These are phyloP conservation scores for Elaeis oleifera DNA, from an alignment of 202 grass and related monocot species.

Conservation along the genomic window DNA sequence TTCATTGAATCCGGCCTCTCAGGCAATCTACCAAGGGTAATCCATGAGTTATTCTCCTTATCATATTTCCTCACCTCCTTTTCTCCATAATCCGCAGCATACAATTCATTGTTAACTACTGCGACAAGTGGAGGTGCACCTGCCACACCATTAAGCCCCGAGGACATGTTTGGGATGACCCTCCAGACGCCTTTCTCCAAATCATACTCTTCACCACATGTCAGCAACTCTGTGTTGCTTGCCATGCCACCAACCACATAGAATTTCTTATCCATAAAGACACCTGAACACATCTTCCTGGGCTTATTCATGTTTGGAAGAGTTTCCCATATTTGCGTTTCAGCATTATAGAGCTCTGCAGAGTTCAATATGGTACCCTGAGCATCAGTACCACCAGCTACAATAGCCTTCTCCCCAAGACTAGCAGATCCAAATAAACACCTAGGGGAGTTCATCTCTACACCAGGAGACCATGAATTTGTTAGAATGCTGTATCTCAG, in stretches of 20 bases:
- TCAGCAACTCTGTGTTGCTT: slow-evolving; percentile 60
- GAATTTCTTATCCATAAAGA: slow-evolving; percentile 85
- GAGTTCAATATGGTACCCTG: slow-evolving; percentile 51
- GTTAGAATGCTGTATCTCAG: slow-evolving; percentile 85
- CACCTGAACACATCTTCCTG: slow-evolving; percentile 80
- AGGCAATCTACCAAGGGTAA: slow-evolving; percentile 66
- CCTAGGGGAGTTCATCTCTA: slow-evolving; percentile 76
- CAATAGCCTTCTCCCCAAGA: slow-evolving; percentile 74
- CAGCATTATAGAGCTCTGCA: slow-evolving; percentile 78
- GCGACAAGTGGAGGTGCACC: slow-evolving; percentile 90
- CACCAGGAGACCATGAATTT: slow-evolving; percentile 75
- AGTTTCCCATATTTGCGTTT: slow-evolving; percentile 61
- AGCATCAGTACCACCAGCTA: slow-evolving; percentile 77
- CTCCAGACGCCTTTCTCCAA: slow-evolving; percentile 65
- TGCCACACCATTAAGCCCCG: slow-evolving; percentile 64
- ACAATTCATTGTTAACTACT: slow-evolving; percentile 84
- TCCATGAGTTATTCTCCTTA: slow-evolving; percentile 75
- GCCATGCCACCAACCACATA: slow-evolving; percentile 88
- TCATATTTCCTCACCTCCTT: slow-evolving; percentile 86
- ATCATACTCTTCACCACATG: slow-evolving; percentile 91
- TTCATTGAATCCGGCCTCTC: slow-evolving; percentile 94
- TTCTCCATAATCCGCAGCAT: slow-evolving; percentile 74
- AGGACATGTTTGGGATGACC: slow-evolving; percentile 81
- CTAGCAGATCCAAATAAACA: slow-evolving; percentile 94
- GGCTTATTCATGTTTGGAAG: slow-evolving; percentile 74